Percentiles rank a stretch among this genome's conserved stretches.
Evolutionary conservation across 768 basidiomycete genomes (phyloP).

Genomic region (Pholiota molesta): DNA sequence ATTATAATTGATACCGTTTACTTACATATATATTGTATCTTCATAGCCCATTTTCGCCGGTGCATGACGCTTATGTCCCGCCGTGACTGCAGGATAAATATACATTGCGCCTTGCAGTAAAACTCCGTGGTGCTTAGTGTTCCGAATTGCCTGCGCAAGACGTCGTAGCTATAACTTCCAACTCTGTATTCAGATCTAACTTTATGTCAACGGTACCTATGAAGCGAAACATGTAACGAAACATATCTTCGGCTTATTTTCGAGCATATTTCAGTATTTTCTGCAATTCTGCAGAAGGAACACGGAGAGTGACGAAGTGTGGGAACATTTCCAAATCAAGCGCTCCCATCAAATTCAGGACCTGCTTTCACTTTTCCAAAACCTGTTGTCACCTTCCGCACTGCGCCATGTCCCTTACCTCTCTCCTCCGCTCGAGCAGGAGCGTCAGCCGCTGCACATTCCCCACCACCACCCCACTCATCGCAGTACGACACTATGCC

Average conservation of each 20-base stretch:
- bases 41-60: not conserved
- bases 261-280: too few relatives aligned
- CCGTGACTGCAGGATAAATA: not conserved
- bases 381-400: not conserved
- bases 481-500: conserved; percentile 39
- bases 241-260: too few relatives aligned
- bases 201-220: too few relatives aligned
- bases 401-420: conserved; percentile 5
- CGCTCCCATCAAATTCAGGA: not conserved
- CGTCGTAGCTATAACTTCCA: too few relatives aligned
- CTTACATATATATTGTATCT: not conserved
- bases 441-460: conserved; percentile 33
- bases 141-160: not conserved
- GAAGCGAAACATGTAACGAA: too few relatives aligned
- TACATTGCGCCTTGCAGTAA: not conserved
- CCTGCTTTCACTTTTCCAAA: not conserved
- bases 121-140: not conserved
- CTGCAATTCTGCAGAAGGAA: too few relatives aligned
- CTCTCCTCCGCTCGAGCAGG: conserved; percentile 45
- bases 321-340: not conserved
- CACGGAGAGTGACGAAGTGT: not conserved
- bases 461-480: conserved; percentile 36
- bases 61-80: not conserved
- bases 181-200: too few relatives aligned
- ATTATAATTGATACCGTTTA: not conserved